Evolutionary conservation across 1,284 basidiomycete genomes (phyloP).

Genomic region (Lentinula novae-zelandiae): DNA sequence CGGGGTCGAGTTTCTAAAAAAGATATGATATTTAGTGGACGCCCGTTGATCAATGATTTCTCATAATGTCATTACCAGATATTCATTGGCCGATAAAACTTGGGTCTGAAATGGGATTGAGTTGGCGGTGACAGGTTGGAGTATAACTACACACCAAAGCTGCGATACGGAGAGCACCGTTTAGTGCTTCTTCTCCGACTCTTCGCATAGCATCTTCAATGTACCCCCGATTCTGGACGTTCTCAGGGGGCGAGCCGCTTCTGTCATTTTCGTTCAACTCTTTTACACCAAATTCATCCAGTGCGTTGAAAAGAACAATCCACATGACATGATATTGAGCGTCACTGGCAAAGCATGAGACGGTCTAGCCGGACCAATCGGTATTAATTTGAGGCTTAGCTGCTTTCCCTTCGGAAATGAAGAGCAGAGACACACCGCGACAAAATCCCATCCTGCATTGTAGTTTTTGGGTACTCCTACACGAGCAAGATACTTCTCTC

Average conservation of each 20-base stretch:
- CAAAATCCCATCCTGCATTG: constrained; percentile 86
- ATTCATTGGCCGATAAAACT: constrained; percentile 62
- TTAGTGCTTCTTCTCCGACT: constrained; percentile 76
- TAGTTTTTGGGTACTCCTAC: constrained; percentile 86
- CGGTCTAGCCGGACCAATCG: constrained; percentile 25
- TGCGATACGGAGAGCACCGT: constrained; percentile 82
- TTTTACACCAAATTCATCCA: constrained; percentile 81
- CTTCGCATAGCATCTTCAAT: constrained; percentile 66
- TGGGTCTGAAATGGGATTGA: constrained; percentile 3
- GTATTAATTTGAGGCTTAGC: background rate
- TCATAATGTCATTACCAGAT: constrained; percentile 51
- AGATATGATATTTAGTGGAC: background rate
- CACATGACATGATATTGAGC: constrained; percentile 90
- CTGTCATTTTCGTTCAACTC: constrained; percentile 55
- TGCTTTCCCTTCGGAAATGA: constrained; percentile 6
- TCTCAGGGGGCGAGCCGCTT: constrained; percentile 30
- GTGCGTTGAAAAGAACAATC: constrained; percentile 72
- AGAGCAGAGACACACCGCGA: constrained; percentile 55
- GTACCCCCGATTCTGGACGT: constrained; percentile 38
- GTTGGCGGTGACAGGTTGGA: background rate
- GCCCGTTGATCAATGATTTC: constrained; percentile 1
- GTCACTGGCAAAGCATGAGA: constrained; percentile 72
- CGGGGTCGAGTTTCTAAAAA: constrained; percentile 68
- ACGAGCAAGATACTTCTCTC: constrained; percentile 66
- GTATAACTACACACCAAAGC: constrained; percentile 56